These are phyloP conservation scores for Corymbia citriodora DNA, from an alignment of 441 rosid genomes.

Conservation along the genomic window DNA sequence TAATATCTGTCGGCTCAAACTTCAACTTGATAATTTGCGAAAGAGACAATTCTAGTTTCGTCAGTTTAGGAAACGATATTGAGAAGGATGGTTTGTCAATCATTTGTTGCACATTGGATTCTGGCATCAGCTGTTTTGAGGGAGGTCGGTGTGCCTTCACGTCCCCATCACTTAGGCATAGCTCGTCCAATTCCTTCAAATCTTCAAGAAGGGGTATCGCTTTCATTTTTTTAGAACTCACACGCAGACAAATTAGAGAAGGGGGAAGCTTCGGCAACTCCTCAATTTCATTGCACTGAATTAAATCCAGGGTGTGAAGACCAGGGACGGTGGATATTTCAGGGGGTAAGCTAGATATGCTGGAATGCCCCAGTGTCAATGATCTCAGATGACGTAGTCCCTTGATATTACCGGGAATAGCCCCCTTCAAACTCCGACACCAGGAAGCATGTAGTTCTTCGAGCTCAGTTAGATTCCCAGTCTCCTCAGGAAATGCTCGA, in stretches of 20 bases:
- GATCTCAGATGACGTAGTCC: neutral
- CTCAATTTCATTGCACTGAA: neutral
- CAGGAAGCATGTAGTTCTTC: neutral
- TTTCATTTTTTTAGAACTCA: neutral
- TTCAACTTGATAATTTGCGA: neutral
- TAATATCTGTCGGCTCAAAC: neutral
- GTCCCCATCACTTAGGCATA: neutral
- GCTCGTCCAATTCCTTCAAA: neutral
- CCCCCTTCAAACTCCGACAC: neutral
- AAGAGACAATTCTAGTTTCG: neutral
- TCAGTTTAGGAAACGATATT: neutral
- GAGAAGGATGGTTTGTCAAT: neutral
- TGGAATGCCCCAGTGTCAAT: neutral
- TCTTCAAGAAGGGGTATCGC: neutral
- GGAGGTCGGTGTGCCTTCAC: fast-evolving
- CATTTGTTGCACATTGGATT: neutral
- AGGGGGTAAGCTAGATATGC: neutral
- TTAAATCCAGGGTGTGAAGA: neutral
- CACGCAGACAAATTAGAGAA: neutral
- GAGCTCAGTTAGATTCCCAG: neutral
- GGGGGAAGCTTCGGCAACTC: neutral
- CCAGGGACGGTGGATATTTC: fast-evolving
- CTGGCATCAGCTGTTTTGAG: fast-evolving
- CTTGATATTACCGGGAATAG: fast-evolving
- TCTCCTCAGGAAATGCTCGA: neutral